These are phyloP conservation scores for Asclepias syriaca DNA, from an alignment of 257 asterid genomes.

Conservation along the genomic window DNA sequence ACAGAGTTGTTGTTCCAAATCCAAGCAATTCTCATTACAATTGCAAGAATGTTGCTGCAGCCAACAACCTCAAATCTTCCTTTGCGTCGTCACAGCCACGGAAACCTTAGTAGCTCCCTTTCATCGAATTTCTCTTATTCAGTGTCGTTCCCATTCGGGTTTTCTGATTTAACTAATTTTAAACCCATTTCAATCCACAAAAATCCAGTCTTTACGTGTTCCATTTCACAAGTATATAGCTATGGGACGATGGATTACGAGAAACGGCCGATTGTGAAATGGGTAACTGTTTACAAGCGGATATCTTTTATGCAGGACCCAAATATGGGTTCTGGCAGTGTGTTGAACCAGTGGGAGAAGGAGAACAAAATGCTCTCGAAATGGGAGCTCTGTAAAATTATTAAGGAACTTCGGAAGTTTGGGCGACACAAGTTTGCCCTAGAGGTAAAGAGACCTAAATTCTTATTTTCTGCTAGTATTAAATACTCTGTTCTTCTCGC, in stretches of 20 bases:
- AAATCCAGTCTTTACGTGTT: constrained; percentile 36
- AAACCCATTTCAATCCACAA: constrained; percentile 29
- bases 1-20: neutral
- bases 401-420: constrained; percentile 83
- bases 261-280: constrained; percentile 45
- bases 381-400: constrained; percentile 72
- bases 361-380: constrained; percentile 54
- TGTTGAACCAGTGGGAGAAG: constrained; percentile 67
- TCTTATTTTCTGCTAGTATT: too few species aligned
- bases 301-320: constrained; percentile 48
- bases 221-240: constrained; percentile 49
- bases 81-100: constrained; percentile 23
- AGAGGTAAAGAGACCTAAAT: constrained; percentile 39
- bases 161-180: constrained; percentile 31
- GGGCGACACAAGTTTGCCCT: constrained; percentile 68
- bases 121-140: constrained; percentile 31
- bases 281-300: constrained; percentile 62
- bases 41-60: constrained; percentile 58
- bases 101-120: constrained; percentile 15
- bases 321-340: constrained; percentile 45
- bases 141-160: constrained; percentile 45
- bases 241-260: constrained; percentile 63
- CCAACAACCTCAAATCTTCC: constrained; percentile 39
- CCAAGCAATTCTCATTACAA: neutral
- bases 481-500: neutral